These are phyloP conservation scores for Ogataea parapolymorpha DNA, from an alignment of 805 yeast genomes.

Conservation along the genomic window DNA sequence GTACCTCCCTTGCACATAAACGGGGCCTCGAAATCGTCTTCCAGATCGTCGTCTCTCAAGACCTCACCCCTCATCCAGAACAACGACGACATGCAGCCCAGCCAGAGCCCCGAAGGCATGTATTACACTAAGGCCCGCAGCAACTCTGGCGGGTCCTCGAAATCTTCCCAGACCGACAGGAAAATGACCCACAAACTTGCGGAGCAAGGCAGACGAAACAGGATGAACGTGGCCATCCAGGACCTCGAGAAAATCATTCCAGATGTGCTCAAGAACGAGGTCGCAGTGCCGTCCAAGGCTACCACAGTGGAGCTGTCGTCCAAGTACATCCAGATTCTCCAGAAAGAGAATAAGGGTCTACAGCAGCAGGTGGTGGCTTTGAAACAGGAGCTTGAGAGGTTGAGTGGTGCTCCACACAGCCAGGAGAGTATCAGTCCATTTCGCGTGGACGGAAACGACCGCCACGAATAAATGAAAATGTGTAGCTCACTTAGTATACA, in stretches of 20 bases:
- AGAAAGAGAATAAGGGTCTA: constrained; percentile 34
- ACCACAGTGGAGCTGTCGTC: constrained; percentile 92
- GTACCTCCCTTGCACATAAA: constrained; percentile 10
- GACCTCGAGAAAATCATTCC: constrained; percentile 73
- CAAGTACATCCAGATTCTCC: constrained; percentile 54
- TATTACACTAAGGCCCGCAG: background rate
- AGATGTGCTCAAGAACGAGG: constrained; percentile 48
- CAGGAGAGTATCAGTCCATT: constrained; percentile 22
- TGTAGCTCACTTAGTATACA: background rate
- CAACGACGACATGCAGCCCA: constrained; percentile 10
- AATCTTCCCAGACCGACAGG: constrained; percentile 36
- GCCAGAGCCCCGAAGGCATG: background rate
- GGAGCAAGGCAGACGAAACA: constrained; percentile 91
- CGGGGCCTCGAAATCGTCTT: constrained; percentile 6
- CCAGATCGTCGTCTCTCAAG: constrained; percentile 14
- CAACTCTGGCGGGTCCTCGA: constrained; percentile 10
- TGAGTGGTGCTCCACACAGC: constrained; percentile 1
- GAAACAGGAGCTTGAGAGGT: constrained; percentile 22
- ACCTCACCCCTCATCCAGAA: constrained; percentile 18
- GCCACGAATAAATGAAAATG: constrained; percentile 3
- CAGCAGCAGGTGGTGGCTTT: constrained; percentile 37
- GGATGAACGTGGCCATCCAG: constrained; percentile 83
- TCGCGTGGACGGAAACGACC: constrained; percentile 10
- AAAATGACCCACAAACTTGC: constrained; percentile 85
- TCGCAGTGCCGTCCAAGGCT: constrained; percentile 82